phyloP scores from a whole-genome alignment of 129 eudicot species.

The Lactuca sativa region DNA sequence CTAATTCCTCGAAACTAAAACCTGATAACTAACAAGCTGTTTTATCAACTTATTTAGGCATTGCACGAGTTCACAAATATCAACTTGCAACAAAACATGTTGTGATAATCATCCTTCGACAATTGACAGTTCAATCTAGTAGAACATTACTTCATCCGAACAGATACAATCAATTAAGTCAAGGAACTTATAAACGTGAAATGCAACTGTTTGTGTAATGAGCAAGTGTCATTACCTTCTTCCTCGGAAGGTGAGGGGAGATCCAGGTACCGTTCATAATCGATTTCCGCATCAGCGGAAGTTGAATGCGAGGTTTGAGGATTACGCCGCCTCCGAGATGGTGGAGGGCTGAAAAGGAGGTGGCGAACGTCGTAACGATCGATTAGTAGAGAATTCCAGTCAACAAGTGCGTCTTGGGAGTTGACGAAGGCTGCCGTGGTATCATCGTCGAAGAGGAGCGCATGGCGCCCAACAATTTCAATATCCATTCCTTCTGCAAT shows the following conservation, averaged over 20 bases:
- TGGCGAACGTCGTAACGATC: conserved; percentile 99
- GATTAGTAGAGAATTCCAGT: conserved; percentile 87
- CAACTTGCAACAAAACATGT: neutral
- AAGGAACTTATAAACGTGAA: conserved; percentile 2
- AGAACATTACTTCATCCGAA: neutral
- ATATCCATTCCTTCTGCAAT: conserved; percentile 35
- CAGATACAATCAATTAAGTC: conserved; percentile 10
- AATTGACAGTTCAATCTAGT: conserved; percentile 3
- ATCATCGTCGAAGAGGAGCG: conserved; percentile 93
- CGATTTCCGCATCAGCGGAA: conserved; percentile 52
- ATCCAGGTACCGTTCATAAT: conserved; percentile 77
- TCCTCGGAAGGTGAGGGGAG: conserved; percentile 51
- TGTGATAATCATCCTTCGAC: neutral
- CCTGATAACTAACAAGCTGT: neutral
- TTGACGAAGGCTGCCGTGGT: conserved; percentile 68
- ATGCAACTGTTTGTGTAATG: neutral
- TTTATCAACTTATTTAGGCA: neutral
- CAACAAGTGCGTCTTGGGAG: conserved; percentile 85
- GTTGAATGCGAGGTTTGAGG: conserved; percentile 30
- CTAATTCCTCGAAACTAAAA: conserved; percentile 1
- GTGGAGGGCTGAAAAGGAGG: conserved; percentile 85
- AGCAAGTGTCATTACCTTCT: conserved; percentile 44
- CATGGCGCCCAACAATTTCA: conserved; percentile 83
- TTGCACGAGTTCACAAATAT: conserved; percentile 2
- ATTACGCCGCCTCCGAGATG: conserved; percentile 62